Evolutionary conservation across 805 yeast genomes (phyloP).

Genomic region (Yueomyces sinensis): DNA sequence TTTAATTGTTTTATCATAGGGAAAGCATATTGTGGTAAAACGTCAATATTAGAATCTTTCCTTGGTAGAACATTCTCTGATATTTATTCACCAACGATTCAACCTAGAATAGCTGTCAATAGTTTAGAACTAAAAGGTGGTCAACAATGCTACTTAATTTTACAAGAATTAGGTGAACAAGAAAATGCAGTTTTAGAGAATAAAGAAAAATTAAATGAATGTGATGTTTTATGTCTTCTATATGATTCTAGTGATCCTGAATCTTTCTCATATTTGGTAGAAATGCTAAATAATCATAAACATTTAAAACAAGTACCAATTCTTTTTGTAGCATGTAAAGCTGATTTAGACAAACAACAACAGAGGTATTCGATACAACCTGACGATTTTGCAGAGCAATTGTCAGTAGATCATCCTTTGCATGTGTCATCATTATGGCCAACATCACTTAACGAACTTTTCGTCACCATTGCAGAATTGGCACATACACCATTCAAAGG

Average conservation of each 20-base stretch:
- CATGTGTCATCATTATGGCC: conserved; percentile 90
- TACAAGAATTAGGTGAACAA: conserved; percentile 81
- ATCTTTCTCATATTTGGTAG: conserved; percentile 71
- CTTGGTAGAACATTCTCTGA: conserved; percentile 61
- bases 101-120: conserved; percentile 73
- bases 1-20: conserved; percentile 86
- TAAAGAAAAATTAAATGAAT: conserved; percentile 52
- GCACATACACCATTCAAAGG: conserved; percentile 67
- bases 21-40: conserved; percentile 75
- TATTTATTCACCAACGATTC: conserved; percentile 66
- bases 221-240: conserved; percentile 82
- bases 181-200: conserved; percentile 76
- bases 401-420: conserved; percentile 65
- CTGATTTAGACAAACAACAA: conserved; percentile 91
- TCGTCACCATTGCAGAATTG: conserved; percentile 78
- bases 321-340: conserved; percentile 83
- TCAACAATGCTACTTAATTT: conserved; percentile 80
- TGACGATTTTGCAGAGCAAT: conserved; percentile 61
- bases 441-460: conserved; percentile 69
- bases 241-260: conserved; percentile 97
- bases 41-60: conserved; percentile 72
- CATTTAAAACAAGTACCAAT: conserved; percentile 58
- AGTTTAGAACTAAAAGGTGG: conserved; percentile 92
- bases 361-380: conserved; percentile 82
- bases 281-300: conserved; percentile 42